Percentiles rank a stretch among this genome's conserved stretches.
Conservation (phyloP, 192 early-diverging fungal species). For the Entrophospora sp. region DNA sequence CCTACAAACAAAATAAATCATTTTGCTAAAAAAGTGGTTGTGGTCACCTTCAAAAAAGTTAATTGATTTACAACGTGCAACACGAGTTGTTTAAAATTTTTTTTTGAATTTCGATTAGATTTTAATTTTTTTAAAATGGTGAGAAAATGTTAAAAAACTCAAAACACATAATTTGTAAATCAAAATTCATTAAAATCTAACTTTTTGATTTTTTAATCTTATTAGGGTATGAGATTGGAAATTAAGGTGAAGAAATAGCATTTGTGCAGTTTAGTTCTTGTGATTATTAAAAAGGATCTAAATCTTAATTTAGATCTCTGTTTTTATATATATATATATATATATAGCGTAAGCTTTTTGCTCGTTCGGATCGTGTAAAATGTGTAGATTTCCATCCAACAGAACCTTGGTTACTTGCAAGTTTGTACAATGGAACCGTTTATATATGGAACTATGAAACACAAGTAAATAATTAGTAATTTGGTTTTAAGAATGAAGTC, state of each 20-base stretch:
- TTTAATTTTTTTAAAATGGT: neutral
- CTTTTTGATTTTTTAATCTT: neutral
- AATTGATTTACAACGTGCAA: no score
- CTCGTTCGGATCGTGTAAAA: constrained; percentile 92
- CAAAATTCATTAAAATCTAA: neutral
- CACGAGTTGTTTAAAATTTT: neutral
- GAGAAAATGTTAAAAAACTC: neutral
- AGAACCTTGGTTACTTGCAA: constrained; percentile 96
- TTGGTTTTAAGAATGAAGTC: neutral
- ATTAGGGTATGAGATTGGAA: constrained; percentile 45
- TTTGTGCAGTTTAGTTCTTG: neutral
- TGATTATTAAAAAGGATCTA: neutral
- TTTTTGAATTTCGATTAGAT: neutral
- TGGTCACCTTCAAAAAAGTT: no score
- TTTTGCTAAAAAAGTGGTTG: no score
- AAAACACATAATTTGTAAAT: no score
- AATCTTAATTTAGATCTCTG: neutral
- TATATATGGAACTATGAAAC: constrained; percentile 99
- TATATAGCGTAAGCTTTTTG: constrained; percentile 50
- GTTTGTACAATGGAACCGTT: constrained; percentile 91
- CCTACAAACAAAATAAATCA: no score
- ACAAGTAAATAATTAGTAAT: constrained; percentile 42
- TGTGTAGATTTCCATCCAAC: constrained; percentile 97
- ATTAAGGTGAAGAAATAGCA: constrained; percentile 46
- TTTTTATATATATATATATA: neutral